Conservation (phyloP, 73 alveolate species). For the Durusdinium trenchii region DNA sequence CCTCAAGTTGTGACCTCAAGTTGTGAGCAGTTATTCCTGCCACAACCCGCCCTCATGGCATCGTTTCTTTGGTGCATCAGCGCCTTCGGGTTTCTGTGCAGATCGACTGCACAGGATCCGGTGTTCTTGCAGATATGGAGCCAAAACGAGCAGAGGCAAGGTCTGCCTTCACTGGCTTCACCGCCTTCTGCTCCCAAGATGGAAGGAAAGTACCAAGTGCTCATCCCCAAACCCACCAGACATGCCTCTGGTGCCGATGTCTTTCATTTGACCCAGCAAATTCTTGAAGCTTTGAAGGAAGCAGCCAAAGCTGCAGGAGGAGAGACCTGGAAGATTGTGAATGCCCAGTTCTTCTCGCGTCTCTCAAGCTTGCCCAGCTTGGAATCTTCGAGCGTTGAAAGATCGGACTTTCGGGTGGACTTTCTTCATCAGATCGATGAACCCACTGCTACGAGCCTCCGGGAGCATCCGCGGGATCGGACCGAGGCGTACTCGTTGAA, state of each 20-base stretch:
- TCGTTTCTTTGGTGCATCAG: no score
- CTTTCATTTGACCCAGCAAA: not conserved
- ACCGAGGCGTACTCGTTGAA: not conserved
- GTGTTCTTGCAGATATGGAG: no score
- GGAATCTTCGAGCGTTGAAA: not conserved
- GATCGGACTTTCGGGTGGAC: not conserved
- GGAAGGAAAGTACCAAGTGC: conserved; percentile 61
- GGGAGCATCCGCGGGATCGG: conserved; percentile 23
- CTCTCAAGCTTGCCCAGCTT: not conserved
- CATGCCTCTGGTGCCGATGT: not conserved
- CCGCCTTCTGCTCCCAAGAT: no score
- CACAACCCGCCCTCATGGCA: no score
- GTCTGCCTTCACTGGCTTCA: no score
- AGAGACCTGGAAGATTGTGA: not conserved
- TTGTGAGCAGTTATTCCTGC: no score
- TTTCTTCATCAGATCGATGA: not conserved
- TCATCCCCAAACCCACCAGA: conserved; percentile 29
- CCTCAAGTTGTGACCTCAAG: no score
- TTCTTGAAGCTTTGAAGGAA: not conserved
- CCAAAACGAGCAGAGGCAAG: no score
- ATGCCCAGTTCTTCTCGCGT: conserved; percentile 45
- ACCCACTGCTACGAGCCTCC: not conserved
- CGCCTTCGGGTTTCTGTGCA: no score
- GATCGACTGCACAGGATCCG: no score
- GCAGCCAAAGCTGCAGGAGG: not conserved